phyloP scores from a whole-genome alignment of 2,329 filamentous ascomycete genomes.

The Fusarium decemcellulare region DNA sequence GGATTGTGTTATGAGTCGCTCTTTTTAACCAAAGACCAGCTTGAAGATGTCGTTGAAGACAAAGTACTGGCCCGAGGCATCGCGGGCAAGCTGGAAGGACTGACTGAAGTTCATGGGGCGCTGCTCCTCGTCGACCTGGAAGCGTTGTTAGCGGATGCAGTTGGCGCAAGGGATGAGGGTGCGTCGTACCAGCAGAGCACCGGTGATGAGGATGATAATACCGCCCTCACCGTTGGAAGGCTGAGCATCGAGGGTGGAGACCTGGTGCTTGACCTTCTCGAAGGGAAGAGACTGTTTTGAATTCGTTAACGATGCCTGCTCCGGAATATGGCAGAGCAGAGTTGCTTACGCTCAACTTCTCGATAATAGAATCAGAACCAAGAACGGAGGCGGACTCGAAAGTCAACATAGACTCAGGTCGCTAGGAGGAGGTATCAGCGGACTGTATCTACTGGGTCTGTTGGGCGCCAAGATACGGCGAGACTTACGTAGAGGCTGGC shows the following conservation, averaged over 20 bases:
- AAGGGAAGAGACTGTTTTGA: slow-evolving; percentile 79
- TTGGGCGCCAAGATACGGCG: slow-evolving; percentile 12
- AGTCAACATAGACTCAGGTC: slow-evolving; percentile 84
- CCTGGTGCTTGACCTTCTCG: slow-evolving; percentile 83
- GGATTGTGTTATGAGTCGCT: not conserved
- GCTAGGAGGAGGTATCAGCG: slow-evolving; percentile 25
- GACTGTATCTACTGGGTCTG: slow-evolving; percentile 73
- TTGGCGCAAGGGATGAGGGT: slow-evolving; percentile 17
- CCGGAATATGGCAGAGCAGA: not conserved
- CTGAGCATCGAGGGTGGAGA: slow-evolving; percentile 86
- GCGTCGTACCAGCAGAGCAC: slow-evolving; percentile 80
- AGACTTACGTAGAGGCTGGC: slow-evolving; percentile 84
- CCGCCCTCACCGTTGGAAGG: slow-evolving; percentile 75
- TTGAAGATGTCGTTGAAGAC: slow-evolving; percentile 97
- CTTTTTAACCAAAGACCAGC: slow-evolving; percentile 78
- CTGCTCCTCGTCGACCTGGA: slow-evolving; percentile 87
- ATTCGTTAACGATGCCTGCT: slow-evolving; percentile 20
- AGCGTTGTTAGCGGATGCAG: slow-evolving; percentile 13
- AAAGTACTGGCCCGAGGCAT: slow-evolving; percentile 79
- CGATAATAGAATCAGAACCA: slow-evolving; percentile 77
- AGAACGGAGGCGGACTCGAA: slow-evolving; percentile 82
- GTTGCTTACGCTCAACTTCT: slow-evolving; percentile 82
- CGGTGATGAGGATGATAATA: slow-evolving; percentile 91
- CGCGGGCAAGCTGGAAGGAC: slow-evolving; percentile 85
- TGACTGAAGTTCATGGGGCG: slow-evolving; percentile 93